phyloP scores from a whole-genome alignment of 768 basidiomycete species.

The Favolaschia claudopus region DNA sequence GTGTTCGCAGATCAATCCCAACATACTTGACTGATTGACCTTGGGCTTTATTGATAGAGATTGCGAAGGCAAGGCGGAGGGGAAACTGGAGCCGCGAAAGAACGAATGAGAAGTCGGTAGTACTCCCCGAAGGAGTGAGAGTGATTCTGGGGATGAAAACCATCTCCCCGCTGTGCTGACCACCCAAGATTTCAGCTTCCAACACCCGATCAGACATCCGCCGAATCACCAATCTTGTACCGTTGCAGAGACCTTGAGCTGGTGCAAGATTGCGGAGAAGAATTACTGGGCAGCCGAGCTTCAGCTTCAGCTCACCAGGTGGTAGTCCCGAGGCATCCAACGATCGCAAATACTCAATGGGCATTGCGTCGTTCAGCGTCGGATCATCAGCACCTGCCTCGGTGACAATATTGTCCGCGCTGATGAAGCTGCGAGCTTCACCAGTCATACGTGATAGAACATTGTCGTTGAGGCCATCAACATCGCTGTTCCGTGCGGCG shows the following conservation, averaged over 20 bases:
- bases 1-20: conserved; percentile 35
- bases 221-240: conserved; percentile 32
- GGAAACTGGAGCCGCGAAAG: conserved; percentile 41
- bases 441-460: conserved; percentile 16
- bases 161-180: conserved; percentile 42
- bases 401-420: too few relatives aligned
- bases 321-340: too few relatives aligned
- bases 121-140: conserved; percentile 31
- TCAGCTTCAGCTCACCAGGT: too few relatives aligned
- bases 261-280: conserved; percentile 41
- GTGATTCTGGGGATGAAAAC: conserved; percentile 47
- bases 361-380: too few relatives aligned
- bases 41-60: too few relatives aligned
- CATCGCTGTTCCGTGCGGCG: conserved; percentile 34
- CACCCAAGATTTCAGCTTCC: conserved; percentile 43
- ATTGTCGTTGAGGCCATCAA: conserved; percentile 29
- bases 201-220: conserved; percentile 32
- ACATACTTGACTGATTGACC: conserved; percentile 41
- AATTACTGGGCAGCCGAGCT: conserved; percentile 40
- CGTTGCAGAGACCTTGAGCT: conserved; percentile 39
- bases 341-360: too few relatives aligned
- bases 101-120: conserved; percentile 23
- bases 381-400: too few relatives aligned
- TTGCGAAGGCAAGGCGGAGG: conserved; percentile 41
- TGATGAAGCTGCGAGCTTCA: conserved; percentile 1